Evolutionary conservation across 106 monocot species (phyloP).

Genomic region (Acorus gramineus): DNA sequence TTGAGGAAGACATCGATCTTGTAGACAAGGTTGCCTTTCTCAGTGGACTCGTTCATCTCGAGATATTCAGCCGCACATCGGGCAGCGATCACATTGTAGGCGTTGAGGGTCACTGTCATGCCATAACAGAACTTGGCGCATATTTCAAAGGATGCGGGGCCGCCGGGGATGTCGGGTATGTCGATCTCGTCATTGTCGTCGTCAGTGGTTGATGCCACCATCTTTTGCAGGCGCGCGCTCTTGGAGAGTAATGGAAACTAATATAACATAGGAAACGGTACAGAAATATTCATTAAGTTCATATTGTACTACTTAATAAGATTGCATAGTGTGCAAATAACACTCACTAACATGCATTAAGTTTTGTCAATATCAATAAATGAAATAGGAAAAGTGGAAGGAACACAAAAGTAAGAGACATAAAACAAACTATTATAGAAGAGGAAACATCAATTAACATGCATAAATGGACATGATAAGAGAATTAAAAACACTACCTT

Average conservation of each 20-base stretch:
- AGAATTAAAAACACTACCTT: conserved; percentile 43
- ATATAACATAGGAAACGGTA: neutral
- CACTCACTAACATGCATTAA: too few relatives aligned
- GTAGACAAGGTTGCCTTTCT: conserved; percentile 80
- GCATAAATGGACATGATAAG: neutral
- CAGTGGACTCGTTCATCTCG: conserved; percentile 69
- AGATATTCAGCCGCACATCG: conserved; percentile 82
- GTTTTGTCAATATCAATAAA: too few relatives aligned
- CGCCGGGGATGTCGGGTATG: conserved; percentile 73
- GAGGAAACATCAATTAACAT: neutral
- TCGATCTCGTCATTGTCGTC: conserved; percentile 46
- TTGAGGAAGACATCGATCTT: conserved; percentile 86
- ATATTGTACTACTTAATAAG: too few relatives aligned
- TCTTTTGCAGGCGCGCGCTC: conserved; percentile 54
- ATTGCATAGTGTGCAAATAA: too few relatives aligned
- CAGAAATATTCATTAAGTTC: too few relatives aligned
- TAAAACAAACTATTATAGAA: neutral
- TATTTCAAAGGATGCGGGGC: conserved; percentile 66
- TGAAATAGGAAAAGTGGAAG: too few relatives aligned
- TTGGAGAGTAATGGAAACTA: conserved; percentile 88
- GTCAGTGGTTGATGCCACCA: conserved; percentile 30
- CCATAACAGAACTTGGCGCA: conserved; percentile 96
- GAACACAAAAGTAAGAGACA: too few relatives aligned
- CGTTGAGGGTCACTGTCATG: conserved; percentile 77
- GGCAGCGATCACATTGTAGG: conserved; percentile 73